phyloP scores from a whole-genome alignment of 2,329 filamentous ascomycete species.

The Talaromyces pinophilus region DNA sequence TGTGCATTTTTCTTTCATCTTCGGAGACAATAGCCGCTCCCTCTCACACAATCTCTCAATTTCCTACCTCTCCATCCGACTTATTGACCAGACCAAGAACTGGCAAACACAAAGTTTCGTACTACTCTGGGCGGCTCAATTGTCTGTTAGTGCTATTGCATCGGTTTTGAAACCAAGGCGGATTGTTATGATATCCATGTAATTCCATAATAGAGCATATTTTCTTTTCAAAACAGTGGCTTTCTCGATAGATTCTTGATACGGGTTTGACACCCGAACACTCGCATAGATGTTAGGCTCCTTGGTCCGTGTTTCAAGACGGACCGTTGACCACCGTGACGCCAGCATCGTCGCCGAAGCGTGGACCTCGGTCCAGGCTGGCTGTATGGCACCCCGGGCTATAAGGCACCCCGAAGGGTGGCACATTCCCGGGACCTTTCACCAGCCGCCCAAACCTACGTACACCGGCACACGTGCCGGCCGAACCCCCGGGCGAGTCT shows the following conservation, averaged over 20 bases:
- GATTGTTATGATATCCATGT: neutral
- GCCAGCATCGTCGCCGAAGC: conserved; percentile 40
- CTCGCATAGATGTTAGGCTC: conserved; percentile 46
- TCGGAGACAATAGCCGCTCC: neutral
- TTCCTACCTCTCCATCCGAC: conserved; percentile 1
- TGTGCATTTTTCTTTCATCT: neutral
- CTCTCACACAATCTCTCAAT: neutral
- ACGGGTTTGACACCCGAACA: conserved; percentile 45
- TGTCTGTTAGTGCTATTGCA: neutral
- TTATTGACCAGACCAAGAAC: neutral
- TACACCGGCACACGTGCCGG: too few species aligned
- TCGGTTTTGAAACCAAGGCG: neutral
- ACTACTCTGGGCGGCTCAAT: neutral
- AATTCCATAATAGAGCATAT: neutral
- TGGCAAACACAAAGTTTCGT: neutral
- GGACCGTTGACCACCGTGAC: conserved; percentile 44
- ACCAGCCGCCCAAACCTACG: too few species aligned
- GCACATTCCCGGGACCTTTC: too few species aligned
- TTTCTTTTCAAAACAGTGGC: neutral
- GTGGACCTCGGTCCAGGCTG: conserved; percentile 37
- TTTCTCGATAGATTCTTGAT: neutral
- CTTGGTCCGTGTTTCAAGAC: conserved; percentile 48
- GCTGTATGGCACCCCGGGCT: conserved; percentile 30
- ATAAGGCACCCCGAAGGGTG: too few species aligned
- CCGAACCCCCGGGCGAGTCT: too few species aligned